Conservation (phyloP, 495 filamentous ascomycete genomes). For the Penicillium flavigenum region DNA sequence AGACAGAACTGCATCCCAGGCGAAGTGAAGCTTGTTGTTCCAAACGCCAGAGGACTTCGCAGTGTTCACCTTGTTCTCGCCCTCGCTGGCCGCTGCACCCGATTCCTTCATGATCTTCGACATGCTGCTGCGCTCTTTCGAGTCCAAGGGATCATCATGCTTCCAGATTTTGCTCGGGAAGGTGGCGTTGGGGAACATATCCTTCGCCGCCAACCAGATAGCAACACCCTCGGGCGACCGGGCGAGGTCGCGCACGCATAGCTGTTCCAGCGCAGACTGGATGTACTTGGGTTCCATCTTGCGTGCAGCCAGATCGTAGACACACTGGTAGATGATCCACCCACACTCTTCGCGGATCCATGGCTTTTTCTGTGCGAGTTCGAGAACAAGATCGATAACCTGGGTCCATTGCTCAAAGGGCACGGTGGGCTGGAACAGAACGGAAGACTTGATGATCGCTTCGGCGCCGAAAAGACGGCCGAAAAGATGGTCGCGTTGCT, state of each 20-base stretch:
- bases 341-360: constrained; percentile 90
- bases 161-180: constrained; percentile 73
- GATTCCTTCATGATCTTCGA: constrained; percentile 79
- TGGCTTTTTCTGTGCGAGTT: constrained; percentile 62
- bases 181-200: constrained; percentile 60
- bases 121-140: constrained; percentile 59
- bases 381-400: constrained; percentile 54
- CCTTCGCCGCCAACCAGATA: constrained; percentile 73
- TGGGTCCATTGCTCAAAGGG: constrained; percentile 57
- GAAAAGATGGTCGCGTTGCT: constrained; percentile 80
- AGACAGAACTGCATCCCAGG: constrained; percentile 75
- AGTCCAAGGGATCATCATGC: constrained; percentile 63
- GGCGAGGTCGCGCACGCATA: constrained; percentile 62
- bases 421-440: constrained; percentile 58
- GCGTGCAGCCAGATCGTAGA: constrained; percentile 43
- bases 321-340: constrained; percentile 58
- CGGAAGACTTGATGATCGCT: constrained; percentile 75
- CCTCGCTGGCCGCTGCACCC: constrained; percentile 50
- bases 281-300: constrained; percentile 47
- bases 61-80: constrained; percentile 40
- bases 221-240: constrained; percentile 84
- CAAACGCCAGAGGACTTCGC: constrained; percentile 67
- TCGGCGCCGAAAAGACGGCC: constrained; percentile 85
- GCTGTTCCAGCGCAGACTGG: constrained; percentile 58
- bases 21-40: constrained; percentile 80